phyloP scores from a whole-genome alignment of 2,329 filamentous ascomycete genomes.

The Byssochlamys sp. region DNA sequence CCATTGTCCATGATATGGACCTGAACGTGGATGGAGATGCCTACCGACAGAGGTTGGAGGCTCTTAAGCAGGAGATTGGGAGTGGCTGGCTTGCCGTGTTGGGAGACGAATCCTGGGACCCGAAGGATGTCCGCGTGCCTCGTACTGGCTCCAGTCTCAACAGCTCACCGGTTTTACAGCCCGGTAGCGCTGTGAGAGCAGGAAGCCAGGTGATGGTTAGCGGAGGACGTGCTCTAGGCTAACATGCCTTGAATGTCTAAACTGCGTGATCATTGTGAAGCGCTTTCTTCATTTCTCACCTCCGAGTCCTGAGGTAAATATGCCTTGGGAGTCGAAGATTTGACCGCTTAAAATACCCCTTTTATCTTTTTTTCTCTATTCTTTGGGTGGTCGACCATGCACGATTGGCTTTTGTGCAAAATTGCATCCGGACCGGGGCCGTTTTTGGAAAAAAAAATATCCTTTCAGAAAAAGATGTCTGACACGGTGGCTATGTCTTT shows the following conservation, averaged over 20 bases:
- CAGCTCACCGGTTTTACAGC: slow-evolving; percentile 20
- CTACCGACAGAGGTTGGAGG: slow-evolving; percentile 81
- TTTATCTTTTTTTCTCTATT: slow-evolving; percentile 11
- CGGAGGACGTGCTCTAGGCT: slow-evolving; percentile 20
- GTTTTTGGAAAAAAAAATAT: not conserved
- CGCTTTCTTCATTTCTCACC: not conserved
- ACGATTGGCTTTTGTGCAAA: not conserved
- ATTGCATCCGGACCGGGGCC: not conserved
- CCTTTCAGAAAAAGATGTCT: not conserved
- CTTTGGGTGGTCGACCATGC: slow-evolving; percentile 19
- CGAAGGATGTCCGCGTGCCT: slow-evolving; percentile 19
- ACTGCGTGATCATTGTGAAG: not conserved
- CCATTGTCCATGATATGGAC: slow-evolving; percentile 18
- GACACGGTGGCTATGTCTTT: not conserved
- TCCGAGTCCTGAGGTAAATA: not conserved
- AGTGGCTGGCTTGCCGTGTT: slow-evolving; percentile 79
- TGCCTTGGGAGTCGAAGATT: not conserved
- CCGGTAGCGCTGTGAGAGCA: slow-evolving; percentile 24
- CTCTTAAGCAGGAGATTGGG: slow-evolving; percentile 73
- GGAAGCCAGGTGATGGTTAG: slow-evolving; percentile 33
- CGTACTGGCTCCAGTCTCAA: slow-evolving; percentile 22
- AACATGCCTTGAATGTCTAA: not conserved
- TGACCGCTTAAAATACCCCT: not conserved
- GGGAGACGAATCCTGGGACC: slow-evolving; percentile 60
- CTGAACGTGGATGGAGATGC: slow-evolving; percentile 55